Percentiles rank a stretch among this genome's conserved stretches.
phyloP scores from a whole-genome alignment of 495 filamentous ascomycete species.

The Emericellopsis terricola region DNA sequence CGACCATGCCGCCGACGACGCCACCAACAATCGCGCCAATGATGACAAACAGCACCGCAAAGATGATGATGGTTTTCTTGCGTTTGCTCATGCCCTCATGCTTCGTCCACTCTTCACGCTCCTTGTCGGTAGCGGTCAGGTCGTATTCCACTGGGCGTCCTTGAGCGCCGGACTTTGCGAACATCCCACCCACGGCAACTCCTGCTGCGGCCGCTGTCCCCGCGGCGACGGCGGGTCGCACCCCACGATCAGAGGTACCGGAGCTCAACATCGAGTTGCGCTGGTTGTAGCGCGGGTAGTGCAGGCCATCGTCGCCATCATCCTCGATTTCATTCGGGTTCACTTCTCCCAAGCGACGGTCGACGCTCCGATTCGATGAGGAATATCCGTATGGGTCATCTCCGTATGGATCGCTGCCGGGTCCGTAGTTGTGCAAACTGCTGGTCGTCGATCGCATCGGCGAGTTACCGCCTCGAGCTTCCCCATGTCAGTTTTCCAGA shows the following conservation, averaged over 20 bases:
- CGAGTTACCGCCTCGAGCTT: neutral
- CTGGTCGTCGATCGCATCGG: conserved; percentile 8
- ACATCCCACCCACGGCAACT: neutral
- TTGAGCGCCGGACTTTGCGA: too few species aligned
- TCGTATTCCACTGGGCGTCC: too few species aligned
- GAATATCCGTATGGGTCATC: conserved; percentile 19
- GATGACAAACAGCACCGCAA: conserved; percentile 40
- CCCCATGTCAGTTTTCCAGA: neutral
- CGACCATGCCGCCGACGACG: conserved; percentile 56
- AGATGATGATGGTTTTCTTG: conserved; percentile 51
- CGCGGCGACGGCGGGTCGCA: conserved; percentile 17
- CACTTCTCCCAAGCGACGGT: conserved; percentile 35
- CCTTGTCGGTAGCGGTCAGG: conserved; percentile 17
- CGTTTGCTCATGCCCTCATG: conserved; percentile 28
- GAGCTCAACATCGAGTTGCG: conserved; percentile 36
- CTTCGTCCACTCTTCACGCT: conserved; percentile 37
- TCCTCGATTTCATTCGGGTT: conserved; percentile 70
- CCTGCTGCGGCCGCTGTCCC: conserved; percentile 14
- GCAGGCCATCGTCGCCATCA: conserved; percentile 69
- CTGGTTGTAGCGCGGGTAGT: conserved; percentile 22
- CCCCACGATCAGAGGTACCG: conserved; percentile 15
- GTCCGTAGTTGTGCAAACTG: conserved; percentile 9
- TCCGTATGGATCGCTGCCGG: conserved; percentile 11
- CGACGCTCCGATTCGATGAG: conserved; percentile 38
- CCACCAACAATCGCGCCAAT: conserved; percentile 62